Conservation (phyloP, 2,329 filamentous ascomycete species). For the Monosporascus cannonballus region DNA sequence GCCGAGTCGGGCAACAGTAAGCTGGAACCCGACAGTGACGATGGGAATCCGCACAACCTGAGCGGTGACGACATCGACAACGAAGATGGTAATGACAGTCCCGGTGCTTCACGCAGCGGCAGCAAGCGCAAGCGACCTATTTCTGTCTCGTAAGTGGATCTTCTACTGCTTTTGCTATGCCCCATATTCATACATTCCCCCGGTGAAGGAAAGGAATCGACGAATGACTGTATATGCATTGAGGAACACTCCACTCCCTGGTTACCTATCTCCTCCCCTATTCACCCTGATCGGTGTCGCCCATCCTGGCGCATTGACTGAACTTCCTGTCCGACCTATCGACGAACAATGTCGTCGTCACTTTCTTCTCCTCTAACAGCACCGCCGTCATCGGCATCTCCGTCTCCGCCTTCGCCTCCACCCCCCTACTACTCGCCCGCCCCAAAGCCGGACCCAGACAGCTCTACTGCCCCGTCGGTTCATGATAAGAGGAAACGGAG, state of each 20-base stretch:
- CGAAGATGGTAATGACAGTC: constrained; percentile 26
- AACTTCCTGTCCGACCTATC: neutral
- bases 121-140: constrained; percentile 56
- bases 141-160: constrained; percentile 49
- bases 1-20: constrained; percentile 21
- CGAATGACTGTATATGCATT: too few relatives aligned
- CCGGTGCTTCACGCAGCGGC: constrained; percentile 35
- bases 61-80: constrained; percentile 41
- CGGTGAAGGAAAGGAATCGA: too few relatives aligned
- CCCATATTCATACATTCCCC: neutral
- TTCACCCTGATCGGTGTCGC: too few relatives aligned
- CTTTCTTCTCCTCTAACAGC: neutral
- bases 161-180: constrained; percentile 4
- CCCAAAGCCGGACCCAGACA: neutral
- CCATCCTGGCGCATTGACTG: too few relatives aligned
- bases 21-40: constrained; percentile 41
- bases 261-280: too few relatives aligned
- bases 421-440: neutral
- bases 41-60: constrained; percentile 30
- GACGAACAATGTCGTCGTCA: neutral
- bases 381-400: constrained; percentile 9
- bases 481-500: constrained; percentile 11
- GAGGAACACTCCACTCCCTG: too few relatives aligned
- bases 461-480: neutral
- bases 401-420: neutral